Base-by-base conservation (phyloP, 2,329 filamentous ascomycete genomes). In the Aspergillus japonicus region DNA sequence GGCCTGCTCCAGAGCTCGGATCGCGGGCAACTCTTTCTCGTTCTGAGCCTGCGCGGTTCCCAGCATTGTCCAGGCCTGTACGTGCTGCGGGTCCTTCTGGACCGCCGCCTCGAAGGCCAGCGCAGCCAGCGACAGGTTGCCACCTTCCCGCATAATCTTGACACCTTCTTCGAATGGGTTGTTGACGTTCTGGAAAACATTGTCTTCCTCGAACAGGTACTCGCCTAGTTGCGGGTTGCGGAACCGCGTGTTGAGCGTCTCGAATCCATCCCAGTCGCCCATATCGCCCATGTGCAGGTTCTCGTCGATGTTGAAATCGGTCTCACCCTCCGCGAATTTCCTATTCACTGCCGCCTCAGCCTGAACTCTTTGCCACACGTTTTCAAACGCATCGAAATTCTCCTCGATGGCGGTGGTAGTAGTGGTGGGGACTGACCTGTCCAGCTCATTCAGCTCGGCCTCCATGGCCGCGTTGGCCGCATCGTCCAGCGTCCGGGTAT, bases 1-100 rank as follows among this genome's bases (percentile, higher is more conserved):
- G 0, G 94, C 92, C 73, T 95, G 90, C 76, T 98, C 94, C 61
- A 98, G 82, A 3, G 95, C 95, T 35, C 95, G 89, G 65, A 99
- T 97, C 2, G 95, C 95, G 0, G 95, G 94, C 8, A 92, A 90
- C 76, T 99, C 95, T 80, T 99, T 99, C 77, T 99, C 95, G 76
- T 99, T 99, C 75, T 99, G 95, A 21, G 95, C 95, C 78, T 99
- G 95, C 19, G 93, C 91, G 56, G 89, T 89, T 56, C 95, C 95
- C 33, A 99, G 85, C 69, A 92, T 89, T 10, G 93, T 91, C 95
- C 95, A 99, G 2, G 95, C 95, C 57, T 96, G 90, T 42, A 94
- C 87, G 74, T 98, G 94, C 57, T 89, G 83, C 0, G 92, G 86
- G 63, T 96, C 87, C 78, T 94, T 92, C 75, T 97, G 93, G 5